Conservation (phyloP, 495 filamentous ascomycete species). For the Penicillium turbatum region DNA sequence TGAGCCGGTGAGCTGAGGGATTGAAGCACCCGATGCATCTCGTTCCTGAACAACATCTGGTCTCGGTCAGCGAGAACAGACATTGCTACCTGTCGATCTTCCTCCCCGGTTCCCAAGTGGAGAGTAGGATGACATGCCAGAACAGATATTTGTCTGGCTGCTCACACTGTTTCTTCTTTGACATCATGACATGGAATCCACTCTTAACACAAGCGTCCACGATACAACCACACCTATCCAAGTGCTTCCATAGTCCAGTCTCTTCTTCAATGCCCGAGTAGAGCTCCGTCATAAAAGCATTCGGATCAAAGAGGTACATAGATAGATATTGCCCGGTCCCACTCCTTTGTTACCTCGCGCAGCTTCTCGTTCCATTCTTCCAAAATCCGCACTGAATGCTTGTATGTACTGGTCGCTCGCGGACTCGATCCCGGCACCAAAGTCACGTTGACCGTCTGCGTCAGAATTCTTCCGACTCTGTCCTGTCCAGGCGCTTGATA, state of each 20-base stretch:
- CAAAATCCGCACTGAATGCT: slow-evolving; percentile 39
- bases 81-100: slow-evolving; percentile 8
- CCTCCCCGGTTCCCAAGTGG: not conserved
- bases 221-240: slow-evolving; percentile 40
- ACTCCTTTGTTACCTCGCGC: slow-evolving; percentile 33
- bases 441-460: slow-evolving; percentile 48
- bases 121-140: slow-evolving; percentile 33
- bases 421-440: slow-evolving; percentile 42
- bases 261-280: slow-evolving; percentile 39
- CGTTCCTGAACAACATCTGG: slow-evolving; percentile 40
- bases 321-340: slow-evolving; percentile 29
- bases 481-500: slow-evolving; percentile 32
- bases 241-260: slow-evolving; percentile 40
- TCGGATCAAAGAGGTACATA: slow-evolving; percentile 49
- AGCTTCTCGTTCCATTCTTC: slow-evolving; percentile 47
- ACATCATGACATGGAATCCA: slow-evolving; percentile 32
- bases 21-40: slow-evolving; percentile 43
- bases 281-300: slow-evolving; percentile 47
- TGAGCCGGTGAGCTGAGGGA: slow-evolving; percentile 44
- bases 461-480: slow-evolving; percentile 45
- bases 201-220: slow-evolving; percentile 34
- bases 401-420: slow-evolving; percentile 34
- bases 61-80: slow-evolving; percentile 4
- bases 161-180: slow-evolving; percentile 38
- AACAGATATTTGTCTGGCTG: slow-evolving; percentile 49